These are phyloP conservation scores for Alternaria triticimaculans DNA, from an alignment of 2,329 filamentous ascomycete genomes.

Conservation along the genomic window DNA sequence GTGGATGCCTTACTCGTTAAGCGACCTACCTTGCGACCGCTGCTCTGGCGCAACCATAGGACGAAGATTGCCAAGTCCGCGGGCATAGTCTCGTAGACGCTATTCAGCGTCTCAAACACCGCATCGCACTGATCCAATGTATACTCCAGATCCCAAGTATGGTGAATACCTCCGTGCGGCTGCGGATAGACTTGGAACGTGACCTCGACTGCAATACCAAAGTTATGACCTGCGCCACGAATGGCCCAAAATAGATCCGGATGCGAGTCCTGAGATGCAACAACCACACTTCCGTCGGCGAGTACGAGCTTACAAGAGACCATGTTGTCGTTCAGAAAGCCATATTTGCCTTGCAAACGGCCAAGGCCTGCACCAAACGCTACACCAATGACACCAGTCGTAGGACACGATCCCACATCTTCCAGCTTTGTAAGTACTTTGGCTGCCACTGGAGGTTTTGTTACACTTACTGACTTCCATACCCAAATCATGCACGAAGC, in stretches of 20 bases:
- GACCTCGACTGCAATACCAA: conserved; percentile 8
- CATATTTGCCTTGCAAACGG: conserved; percentile 9
- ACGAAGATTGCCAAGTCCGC: conserved; percentile 7
- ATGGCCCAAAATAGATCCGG: conserved; percentile 2
- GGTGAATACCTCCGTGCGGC: conserved; percentile 3
- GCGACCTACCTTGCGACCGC: conserved; percentile 2
- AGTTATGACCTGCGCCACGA: conserved; percentile 5
- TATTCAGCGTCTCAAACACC: conserved; percentile 6
- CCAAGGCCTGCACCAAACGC: conserved; percentile 9
- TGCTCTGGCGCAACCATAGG: conserved; percentile 6
- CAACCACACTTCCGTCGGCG: not conserved
- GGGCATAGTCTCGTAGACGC: conserved; percentile 3
- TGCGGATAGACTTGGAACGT: conserved; percentile 6
- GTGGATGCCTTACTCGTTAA: not conserved
- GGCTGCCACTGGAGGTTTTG: too few relatives aligned
- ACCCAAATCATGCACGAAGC: conserved; percentile 3
- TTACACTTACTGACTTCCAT: conserved; percentile 13
- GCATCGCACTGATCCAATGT: conserved; percentile 5
- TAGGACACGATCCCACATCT: conserved; percentile 10
- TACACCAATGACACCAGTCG: conserved; percentile 11
- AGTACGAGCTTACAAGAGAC: conserved; percentile 6
- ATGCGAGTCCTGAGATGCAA: not conserved
- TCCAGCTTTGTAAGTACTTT: not conserved
- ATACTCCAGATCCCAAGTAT: conserved; percentile 10
- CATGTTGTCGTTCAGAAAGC: conserved; percentile 12